Conservation (phyloP, 192 early-diverging fungal genomes). For the Podila minutissima region DNA sequence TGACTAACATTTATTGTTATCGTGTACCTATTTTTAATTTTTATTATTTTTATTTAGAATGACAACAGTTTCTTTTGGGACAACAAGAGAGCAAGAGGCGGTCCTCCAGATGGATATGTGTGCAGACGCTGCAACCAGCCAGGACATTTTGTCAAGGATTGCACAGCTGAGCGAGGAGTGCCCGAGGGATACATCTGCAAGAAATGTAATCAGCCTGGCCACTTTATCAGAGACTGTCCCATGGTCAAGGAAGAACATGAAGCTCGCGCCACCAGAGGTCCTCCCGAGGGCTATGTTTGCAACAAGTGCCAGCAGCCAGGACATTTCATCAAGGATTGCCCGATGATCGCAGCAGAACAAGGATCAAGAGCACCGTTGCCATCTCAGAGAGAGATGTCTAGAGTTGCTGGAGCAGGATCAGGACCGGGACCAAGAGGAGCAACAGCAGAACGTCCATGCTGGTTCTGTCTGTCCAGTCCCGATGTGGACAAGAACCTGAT, state of each 20-base stretch:
- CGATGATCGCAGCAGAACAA: constrained; percentile 28
- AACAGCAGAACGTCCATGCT: constrained; percentile 70
- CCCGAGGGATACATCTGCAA: constrained; percentile 56
- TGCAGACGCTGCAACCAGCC: constrained; percentile 55
- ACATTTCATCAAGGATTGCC: constrained; percentile 65
- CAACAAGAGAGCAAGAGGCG: constrained; percentile 28
- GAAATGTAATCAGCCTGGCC: constrained; percentile 63
- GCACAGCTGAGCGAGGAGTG: constrained; percentile 41
- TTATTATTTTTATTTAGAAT: constrained; percentile 2
- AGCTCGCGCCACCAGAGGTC: neutral
- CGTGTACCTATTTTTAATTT: neutral
- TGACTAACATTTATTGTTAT: neutral
- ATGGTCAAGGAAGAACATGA: constrained; percentile 21
- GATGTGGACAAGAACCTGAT: constrained; percentile 92
- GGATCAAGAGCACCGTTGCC: neutral
- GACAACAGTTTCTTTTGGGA: constrained; percentile 41
- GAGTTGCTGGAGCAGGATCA: neutral
- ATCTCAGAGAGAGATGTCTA: neutral
- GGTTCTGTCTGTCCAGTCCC: constrained; percentile 97
- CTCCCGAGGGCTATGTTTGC: constrained; percentile 55
- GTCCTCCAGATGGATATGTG: constrained; percentile 58
- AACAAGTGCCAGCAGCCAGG: constrained; percentile 62
- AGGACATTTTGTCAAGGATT: constrained; percentile 60
- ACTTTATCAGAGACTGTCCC: constrained; percentile 61
- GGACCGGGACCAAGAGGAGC: neutral